These are phyloP conservation scores for Paramyrothecium roridum DNA, from an alignment of 2,329 filamentous ascomycete genomes.

Conservation along the genomic window DNA sequence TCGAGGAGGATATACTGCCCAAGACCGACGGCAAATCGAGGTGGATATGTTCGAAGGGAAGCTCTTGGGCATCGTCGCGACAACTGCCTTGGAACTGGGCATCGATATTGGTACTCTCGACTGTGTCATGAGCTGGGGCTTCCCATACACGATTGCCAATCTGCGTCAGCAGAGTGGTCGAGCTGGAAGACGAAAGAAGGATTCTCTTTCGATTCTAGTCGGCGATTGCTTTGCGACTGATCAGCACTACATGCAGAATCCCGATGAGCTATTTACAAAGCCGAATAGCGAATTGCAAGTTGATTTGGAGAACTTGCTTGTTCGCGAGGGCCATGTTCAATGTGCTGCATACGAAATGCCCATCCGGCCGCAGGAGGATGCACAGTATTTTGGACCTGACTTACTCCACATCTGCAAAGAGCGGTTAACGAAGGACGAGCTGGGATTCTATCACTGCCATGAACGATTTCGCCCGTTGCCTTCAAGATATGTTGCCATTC, in stretches of 20 bases:
- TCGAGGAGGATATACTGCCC: constrained; percentile 88
- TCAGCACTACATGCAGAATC: constrained; percentile 96
- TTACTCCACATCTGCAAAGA: constrained; percentile 69
- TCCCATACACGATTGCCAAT: constrained; percentile 94
- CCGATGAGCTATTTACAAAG: constrained; percentile 87
- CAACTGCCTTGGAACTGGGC: constrained; percentile 86
- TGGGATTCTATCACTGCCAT: constrained; percentile 88
- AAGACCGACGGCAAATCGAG: constrained; percentile 86
- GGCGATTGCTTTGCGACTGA: constrained; percentile 89
- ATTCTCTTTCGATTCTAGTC: constrained; percentile 85
- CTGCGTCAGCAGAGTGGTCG: constrained; percentile 91
- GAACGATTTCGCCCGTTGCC: constrained; percentile 83
- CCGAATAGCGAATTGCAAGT: constrained; percentile 88
- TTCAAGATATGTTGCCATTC: constrained; percentile 79
- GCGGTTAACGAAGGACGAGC: constrained; percentile 67
- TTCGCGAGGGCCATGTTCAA: constrained; percentile 90
- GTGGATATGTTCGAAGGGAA: constrained; percentile 96
- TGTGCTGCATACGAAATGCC: constrained; percentile 96
- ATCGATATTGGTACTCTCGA: constrained; percentile 94
- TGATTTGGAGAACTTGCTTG: constrained; percentile 86
- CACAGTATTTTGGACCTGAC: constrained; percentile 73
- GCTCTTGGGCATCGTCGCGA: constrained; percentile 88
- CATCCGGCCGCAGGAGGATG: constrained; percentile 73
- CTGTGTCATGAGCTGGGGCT: constrained; percentile 89
- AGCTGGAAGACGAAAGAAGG: constrained; percentile 87